These are phyloP conservation scores for Micromonas commoda DNA, from an alignment of 139 green algal genomes.

Conservation along the genomic window DNA sequence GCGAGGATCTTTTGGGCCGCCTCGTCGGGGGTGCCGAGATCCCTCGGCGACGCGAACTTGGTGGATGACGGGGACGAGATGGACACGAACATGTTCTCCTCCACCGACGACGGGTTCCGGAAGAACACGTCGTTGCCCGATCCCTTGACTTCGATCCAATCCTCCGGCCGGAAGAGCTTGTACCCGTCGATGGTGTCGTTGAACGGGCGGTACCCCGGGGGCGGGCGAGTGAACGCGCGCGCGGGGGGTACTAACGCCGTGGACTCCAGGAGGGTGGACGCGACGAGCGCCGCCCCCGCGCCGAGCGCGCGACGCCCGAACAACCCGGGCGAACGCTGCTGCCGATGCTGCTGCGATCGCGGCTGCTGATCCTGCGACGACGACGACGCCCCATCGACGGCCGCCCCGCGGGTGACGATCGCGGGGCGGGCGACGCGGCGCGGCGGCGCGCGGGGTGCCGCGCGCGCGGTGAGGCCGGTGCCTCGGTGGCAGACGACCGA, in stretches of 20 bases:
- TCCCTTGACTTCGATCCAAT: conserved; percentile 65
- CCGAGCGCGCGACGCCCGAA: too few species aligned
- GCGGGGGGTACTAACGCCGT: not conserved
- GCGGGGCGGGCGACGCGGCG: not conserved
- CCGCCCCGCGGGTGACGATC: not conserved
- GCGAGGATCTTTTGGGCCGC: conserved; percentile 57
- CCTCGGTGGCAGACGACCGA: not conserved
- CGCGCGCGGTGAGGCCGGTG: not conserved
- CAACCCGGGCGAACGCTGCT: too few species aligned
- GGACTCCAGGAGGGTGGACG: not conserved
- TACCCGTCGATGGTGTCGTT: conserved; percentile 82
- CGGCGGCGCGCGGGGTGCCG: too few species aligned
- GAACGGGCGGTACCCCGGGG: conserved; percentile 46
- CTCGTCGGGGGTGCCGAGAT: conserved; percentile 71
- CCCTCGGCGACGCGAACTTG: conserved; percentile 58
- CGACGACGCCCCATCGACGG: not conserved
- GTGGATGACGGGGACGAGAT: conserved; percentile 77
- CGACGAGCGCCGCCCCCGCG: not conserved
- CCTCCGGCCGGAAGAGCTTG: conserved; percentile 66
- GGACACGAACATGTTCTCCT: conserved; percentile 89
- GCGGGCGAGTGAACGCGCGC: not conserved
- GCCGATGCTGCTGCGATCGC: too few species aligned
- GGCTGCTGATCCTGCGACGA: too few species aligned
- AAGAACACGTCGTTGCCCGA: conserved; percentile 84
- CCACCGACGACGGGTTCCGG: conserved; percentile 70